Conservation (phyloP, 306 rosid genomes). For the Inga leiocalycina region DNA sequence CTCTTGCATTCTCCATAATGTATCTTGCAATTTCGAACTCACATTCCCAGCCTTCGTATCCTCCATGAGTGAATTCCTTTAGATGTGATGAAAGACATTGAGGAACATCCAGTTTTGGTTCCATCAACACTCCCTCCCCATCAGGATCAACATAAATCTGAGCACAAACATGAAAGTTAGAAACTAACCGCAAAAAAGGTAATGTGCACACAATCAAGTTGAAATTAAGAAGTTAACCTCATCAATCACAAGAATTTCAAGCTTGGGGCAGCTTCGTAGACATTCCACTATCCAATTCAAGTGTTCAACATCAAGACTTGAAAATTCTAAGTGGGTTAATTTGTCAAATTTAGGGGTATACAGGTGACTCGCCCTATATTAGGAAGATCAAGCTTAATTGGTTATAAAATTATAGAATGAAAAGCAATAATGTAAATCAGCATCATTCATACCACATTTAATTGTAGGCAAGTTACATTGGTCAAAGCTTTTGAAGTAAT, state of each 20-base stretch:
- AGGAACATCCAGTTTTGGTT: not conserved
- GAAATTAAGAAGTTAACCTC: too few relatives aligned
- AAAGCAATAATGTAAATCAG: not conserved
- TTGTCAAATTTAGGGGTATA: not conserved
- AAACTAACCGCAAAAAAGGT: too few relatives aligned
- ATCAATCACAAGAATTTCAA: too few relatives aligned
- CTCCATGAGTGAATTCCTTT: not conserved
- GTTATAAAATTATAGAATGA: too few relatives aligned
- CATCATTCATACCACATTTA: not conserved
- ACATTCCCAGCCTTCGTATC: not conserved
- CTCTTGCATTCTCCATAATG: not conserved
- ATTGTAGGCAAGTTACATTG: not conserved
- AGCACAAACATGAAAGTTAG: too few relatives aligned
- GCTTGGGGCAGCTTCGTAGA: not conserved
- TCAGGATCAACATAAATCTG: not conserved
- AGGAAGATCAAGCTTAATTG: not conserved
- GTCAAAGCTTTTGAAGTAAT: not conserved
- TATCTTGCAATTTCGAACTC: not conserved
- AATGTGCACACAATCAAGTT: too few relatives aligned
- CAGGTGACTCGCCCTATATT: not conserved
- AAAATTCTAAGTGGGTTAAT: not conserved
- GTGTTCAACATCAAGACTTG: not conserved
- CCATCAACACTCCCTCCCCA: not conserved
- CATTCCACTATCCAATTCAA: not conserved
- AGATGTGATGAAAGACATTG: not conserved